Conservation (phyloP, 2,329 filamentous ascomycete species). For the Lasiodiplodia sp. region DNA sequence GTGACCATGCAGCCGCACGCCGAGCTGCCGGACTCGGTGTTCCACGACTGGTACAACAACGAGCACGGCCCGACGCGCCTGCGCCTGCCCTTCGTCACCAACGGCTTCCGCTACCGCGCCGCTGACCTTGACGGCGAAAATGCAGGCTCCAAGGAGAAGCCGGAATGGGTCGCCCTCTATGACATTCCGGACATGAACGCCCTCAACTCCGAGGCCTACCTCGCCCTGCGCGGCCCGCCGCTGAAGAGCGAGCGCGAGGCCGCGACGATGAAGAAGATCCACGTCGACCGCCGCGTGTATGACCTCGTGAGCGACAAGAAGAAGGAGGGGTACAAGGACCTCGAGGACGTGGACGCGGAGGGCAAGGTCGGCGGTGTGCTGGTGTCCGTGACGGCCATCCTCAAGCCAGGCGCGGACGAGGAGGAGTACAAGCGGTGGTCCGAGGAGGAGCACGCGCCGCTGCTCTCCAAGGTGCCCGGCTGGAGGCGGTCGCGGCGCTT, state of each 20-base stretch:
- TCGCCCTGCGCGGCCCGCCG: constrained; percentile 64
- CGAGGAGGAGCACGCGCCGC: constrained; percentile 73
- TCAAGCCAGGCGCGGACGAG: constrained; percentile 62
- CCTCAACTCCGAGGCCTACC: constrained; percentile 75
- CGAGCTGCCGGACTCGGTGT: constrained; percentile 70
- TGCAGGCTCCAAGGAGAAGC: constrained; percentile 53
- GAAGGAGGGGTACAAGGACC: constrained; percentile 64
- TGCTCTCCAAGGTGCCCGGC: constrained; percentile 77
- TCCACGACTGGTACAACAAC: constrained; percentile 95
- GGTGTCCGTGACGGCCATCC: constrained; percentile 66
- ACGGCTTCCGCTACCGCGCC: constrained; percentile 80
- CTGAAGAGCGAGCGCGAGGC: constrained; percentile 67
- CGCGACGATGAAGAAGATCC: constrained; percentile 69
- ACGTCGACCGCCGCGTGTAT: constrained; percentile 74
- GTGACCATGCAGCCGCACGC: constrained; percentile 85
- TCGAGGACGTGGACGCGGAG: constrained; percentile 67
- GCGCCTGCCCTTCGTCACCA: constrained; percentile 75
- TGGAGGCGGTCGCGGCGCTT: constrained; percentile 79
- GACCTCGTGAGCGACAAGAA: constrained; percentile 66
- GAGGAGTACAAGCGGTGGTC: constrained; percentile 74
- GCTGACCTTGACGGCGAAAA: constrained; percentile 59
- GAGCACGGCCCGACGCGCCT: constrained; percentile 86
- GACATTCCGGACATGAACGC: constrained; percentile 78
- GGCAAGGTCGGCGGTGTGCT: constrained; percentile 68
- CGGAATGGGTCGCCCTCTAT: constrained; percentile 81